These are phyloP conservation scores for Cystobasidium slooffiae DNA, from an alignment of 1,284 basidiomycete genomes.

Conservation along the genomic window DNA sequence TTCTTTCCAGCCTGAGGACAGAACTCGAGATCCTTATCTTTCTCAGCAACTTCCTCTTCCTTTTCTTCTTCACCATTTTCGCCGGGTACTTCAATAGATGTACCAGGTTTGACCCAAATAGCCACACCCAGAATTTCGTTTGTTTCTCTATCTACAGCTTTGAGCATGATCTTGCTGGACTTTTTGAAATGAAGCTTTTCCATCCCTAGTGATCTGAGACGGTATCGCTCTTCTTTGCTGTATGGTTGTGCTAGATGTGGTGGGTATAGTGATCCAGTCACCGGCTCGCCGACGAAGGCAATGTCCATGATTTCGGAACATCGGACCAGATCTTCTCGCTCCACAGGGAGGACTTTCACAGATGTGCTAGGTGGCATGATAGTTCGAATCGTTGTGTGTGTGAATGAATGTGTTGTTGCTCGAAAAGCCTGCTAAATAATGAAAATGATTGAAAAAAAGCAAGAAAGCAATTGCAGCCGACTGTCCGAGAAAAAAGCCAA, in stretches of 20 bases:
- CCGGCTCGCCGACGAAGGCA: constrained; percentile 12
- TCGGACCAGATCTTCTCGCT: constrained; percentile 9
- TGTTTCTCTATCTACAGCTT: constrained; percentile 17
- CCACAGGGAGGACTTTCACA: constrained; percentile 14
- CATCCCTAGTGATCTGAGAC: neutral
- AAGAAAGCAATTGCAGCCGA: neutral
- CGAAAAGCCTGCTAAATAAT: neutral
- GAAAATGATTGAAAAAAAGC: neutral
- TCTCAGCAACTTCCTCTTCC: neutral
- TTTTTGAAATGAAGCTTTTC: constrained; percentile 22
- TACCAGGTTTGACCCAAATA: constrained; percentile 34
- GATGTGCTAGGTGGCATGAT: neutral
- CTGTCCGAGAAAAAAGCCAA: neutral
- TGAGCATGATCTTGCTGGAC: constrained; percentile 14
- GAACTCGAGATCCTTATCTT: constrained; percentile 25
- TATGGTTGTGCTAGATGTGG: constrained; percentile 23
- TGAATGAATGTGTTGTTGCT: neutral
- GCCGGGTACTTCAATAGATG: constrained; percentile 5
- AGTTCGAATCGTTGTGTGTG: neutral
- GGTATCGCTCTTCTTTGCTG: constrained; percentile 5
- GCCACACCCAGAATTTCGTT: constrained; percentile 20
- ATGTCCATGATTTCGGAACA: constrained; percentile 21
- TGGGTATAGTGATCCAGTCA: constrained; percentile 10
- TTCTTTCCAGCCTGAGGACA: neutral
- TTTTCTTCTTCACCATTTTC: constrained; percentile 26